Evolutionary conservation across 1,139 yeast genomes (phyloP).

Genomic region (Geotrichum phurueaensis): DNA sequence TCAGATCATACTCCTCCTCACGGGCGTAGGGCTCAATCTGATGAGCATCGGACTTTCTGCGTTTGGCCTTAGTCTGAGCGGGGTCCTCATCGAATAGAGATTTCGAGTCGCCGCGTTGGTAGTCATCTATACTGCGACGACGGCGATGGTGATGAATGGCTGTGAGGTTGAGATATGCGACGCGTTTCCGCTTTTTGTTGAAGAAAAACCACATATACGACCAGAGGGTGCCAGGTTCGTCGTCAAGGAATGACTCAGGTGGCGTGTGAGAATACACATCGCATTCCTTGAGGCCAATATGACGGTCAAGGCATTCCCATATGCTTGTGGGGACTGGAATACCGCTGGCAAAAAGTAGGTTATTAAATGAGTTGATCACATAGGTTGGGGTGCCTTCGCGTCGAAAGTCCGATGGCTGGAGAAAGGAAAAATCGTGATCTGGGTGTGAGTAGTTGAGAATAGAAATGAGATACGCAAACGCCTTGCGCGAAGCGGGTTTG

Average conservation of each 20-base stretch:
- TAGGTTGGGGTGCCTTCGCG: constrained; percentile 47
- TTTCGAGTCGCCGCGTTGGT: background rate
- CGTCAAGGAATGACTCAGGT: constrained; percentile 68
- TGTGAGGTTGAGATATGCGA: constrained; percentile 66
- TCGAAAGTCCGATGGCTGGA: constrained; percentile 80
- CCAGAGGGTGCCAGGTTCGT: constrained; percentile 79
- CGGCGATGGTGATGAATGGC: constrained; percentile 31
- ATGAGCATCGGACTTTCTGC: constrained; percentile 3
- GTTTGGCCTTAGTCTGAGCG: background rate
- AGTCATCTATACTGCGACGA: constrained; percentile 8
- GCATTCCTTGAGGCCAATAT: constrained; percentile 76
- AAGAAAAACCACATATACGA: constrained; percentile 87
- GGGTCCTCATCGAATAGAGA: background rate
- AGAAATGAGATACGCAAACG: constrained; percentile 85
- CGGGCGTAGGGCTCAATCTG: constrained; percentile 36
- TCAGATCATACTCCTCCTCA: constrained; percentile 47
- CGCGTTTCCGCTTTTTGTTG: constrained; percentile 85
- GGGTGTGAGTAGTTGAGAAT: constrained; percentile 90
- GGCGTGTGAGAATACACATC: constrained; percentile 75
- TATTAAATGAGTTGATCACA: constrained; percentile 69
- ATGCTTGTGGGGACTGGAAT: constrained; percentile 53
- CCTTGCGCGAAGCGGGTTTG: constrained; percentile 74
- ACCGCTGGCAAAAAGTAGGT: constrained; percentile 74
- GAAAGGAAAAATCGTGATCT: constrained; percentile 84
- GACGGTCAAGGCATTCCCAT: constrained; percentile 84